Conservation (phyloP, 495 filamentous ascomycete genomes). For the Talaromyces nanjingensis region DNA sequence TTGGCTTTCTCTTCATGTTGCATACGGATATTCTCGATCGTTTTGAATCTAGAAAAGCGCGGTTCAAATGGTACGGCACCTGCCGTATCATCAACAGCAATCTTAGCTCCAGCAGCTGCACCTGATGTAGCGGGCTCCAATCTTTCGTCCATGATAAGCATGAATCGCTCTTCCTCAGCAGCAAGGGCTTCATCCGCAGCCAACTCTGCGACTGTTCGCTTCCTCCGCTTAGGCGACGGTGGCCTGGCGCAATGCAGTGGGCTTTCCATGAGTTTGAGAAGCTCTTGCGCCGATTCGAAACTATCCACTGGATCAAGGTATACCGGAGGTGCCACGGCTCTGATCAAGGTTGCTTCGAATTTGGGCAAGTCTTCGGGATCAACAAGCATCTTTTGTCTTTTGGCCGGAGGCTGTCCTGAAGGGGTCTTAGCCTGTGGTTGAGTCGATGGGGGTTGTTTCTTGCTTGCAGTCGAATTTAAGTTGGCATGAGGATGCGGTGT, state of each 20-base stretch:
- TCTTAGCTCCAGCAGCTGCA: constrained; percentile 49
- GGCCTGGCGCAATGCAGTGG: constrained; percentile 67
- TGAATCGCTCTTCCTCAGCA: constrained; percentile 80
- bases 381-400: constrained; percentile 72
- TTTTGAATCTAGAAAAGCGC: constrained; percentile 84
- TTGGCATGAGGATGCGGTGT: constrained; percentile 53
- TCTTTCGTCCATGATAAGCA: constrained; percentile 90
- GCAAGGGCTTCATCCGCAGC: constrained; percentile 88
- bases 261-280: constrained; percentile 64
- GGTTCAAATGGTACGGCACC: constrained; percentile 69
- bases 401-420: constrained; percentile 48
- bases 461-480: constrained; percentile 15
- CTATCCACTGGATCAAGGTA: constrained; percentile 66
- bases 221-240: constrained; percentile 80
- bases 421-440: constrained; percentile 29
- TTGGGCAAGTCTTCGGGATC: constrained; percentile 63
- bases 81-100: constrained; percentile 66
- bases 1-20: constrained; percentile 63
- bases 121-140: constrained; percentile 52
- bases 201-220: constrained; percentile 89
- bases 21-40: constrained; percentile 74
- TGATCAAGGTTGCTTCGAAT: constrained; percentile 64
- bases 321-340: constrained; percentile 64
- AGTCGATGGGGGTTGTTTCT: constrained; percentile 26
- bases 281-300: constrained; percentile 55